Percentiles rank a stretch among this genome's conserved stretches.
These are phyloP conservation scores for Tubosaeta sp. DNA, from an alignment of 768 basidiomycete species.

Conservation along the genomic window DNA sequence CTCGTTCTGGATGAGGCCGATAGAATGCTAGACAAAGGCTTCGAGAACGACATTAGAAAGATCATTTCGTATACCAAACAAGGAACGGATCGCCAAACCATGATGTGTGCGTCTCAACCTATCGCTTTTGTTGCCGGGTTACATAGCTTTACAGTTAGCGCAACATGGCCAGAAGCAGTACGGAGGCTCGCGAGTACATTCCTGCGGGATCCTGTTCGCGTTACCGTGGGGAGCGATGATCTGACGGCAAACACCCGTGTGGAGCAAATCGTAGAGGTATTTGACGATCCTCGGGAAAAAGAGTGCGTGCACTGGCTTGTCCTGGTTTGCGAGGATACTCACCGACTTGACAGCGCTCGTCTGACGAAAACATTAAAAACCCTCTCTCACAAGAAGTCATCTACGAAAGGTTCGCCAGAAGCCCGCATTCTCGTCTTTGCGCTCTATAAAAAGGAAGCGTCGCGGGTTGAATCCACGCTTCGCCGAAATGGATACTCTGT, in stretches of 20 bases:
- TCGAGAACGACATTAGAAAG: constrained; percentile 93
- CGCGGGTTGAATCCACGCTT: constrained; percentile 82
- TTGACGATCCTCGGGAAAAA: constrained; percentile 80
- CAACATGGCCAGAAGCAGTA: constrained; percentile 97
- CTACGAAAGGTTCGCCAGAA: constrained; percentile 43
- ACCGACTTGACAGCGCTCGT: constrained; percentile 43
- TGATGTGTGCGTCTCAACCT: constrained; percentile 75
- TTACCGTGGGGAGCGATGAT: constrained; percentile 95
- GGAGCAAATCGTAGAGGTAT: constrained; percentile 89
- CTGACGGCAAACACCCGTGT: constrained; percentile 91
- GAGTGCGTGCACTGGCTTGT: constrained; percentile 52
- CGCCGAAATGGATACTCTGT: constrained; percentile 71
- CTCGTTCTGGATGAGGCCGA: constrained; percentile 97
- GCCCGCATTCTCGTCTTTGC: constrained; percentile 88
- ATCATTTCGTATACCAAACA: constrained; percentile 79
- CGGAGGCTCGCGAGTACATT: constrained; percentile 86
- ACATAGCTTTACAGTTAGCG: constrained; percentile 62
- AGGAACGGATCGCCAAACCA: constrained; percentile 72
- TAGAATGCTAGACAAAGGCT: constrained; percentile 96
- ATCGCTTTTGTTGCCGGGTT: not conserved
- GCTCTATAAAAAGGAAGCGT: constrained; percentile 95
- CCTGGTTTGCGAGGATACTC: not conserved
- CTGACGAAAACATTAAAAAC: constrained; percentile 52
- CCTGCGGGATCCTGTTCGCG: constrained; percentile 75
- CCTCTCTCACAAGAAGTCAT: constrained; percentile 59